These are phyloP conservation scores for Chamaecyparis obtusa DNA, from an alignment of 75 land plant genomes.

Conservation along the genomic window DNA sequence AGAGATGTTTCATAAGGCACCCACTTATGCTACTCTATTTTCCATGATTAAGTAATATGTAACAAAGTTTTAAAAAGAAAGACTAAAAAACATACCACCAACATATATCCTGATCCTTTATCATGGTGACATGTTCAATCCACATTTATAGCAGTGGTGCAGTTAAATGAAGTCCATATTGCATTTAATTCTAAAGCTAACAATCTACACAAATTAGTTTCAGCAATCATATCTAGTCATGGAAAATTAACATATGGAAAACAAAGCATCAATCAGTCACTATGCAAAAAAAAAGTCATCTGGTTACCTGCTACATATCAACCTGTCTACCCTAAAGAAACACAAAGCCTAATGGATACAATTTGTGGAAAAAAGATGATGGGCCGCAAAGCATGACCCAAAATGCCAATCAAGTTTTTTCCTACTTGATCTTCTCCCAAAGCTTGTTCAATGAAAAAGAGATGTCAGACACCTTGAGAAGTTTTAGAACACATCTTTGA, in stretches of 20 bases:
- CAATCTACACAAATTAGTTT: neutral
- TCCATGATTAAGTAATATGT: neutral
- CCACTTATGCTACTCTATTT: neutral
- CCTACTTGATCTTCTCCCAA: neutral
- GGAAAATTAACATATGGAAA: constrained; percentile 2
- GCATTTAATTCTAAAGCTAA: neutral
- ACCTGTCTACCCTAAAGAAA: neutral
- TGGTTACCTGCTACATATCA: neutral
- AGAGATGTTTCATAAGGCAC: neutral
- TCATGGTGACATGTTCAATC: neutral
- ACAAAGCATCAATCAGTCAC: neutral
- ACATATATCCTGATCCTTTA: constrained; percentile 1
- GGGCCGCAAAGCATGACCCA: neutral
- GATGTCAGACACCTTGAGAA: neutral
- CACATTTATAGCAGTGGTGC: neutral
- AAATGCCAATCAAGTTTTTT: neutral
- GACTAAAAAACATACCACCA: neutral
- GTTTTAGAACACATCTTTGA: neutral
- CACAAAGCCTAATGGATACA: neutral
- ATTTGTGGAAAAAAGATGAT: neutral
- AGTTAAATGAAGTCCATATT: neutral
- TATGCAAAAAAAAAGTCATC: neutral
- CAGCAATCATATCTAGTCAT: neutral
- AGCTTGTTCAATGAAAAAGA: neutral
- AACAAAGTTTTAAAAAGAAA: neutral